Percentiles rank a stretch among this genome's conserved stretches.
These are phyloP conservation scores for Parastagonospora avenae DNA, from an alignment of 2,329 filamentous ascomycete species.

Conservation along the genomic window DNA sequence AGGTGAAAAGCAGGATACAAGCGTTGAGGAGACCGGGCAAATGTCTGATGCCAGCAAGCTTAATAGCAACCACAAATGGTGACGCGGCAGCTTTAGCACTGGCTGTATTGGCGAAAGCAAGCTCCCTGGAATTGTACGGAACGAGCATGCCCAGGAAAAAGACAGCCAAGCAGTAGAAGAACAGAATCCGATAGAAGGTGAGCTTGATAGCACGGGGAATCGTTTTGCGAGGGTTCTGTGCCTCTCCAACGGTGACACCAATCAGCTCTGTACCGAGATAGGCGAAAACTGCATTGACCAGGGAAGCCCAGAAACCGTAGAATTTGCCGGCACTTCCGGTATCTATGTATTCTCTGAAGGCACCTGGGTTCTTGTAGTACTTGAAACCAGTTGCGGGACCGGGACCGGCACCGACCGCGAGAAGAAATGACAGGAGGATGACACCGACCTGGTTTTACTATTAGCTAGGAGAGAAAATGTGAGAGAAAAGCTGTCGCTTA, in stretches of 20 bases:
- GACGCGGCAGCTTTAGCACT: conserved; percentile 61
- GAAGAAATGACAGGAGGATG: conserved; percentile 52
- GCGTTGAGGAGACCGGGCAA: conserved; percentile 74
- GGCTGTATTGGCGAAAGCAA: conserved; percentile 63
- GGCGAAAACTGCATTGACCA: conserved; percentile 79
- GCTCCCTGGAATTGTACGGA: conserved; percentile 68
- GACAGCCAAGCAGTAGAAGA: conserved; percentile 79
- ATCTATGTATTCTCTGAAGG: conserved; percentile 49
- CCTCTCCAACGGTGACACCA: conserved; percentile 78
- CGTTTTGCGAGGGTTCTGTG: conserved; percentile 77
- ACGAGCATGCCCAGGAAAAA: conserved; percentile 78
- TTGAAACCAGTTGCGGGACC: conserved; percentile 51
- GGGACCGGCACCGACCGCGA: conserved; percentile 52
- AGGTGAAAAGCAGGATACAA: conserved; percentile 76
- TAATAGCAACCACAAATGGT: conserved; percentile 77
- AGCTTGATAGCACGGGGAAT: conserved; percentile 79
- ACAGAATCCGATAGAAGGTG: conserved; percentile 79
- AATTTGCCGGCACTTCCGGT: conserved; percentile 47
- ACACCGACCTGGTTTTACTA: conserved; percentile 41
- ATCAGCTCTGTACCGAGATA: conserved; percentile 75
- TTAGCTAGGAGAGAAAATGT: not conserved
- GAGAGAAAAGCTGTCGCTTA: conserved; percentile 5
- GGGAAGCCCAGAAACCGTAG: conserved; percentile 65
- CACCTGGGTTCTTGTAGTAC: conserved; percentile 53
- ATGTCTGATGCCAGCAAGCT: conserved; percentile 64